phyloP scores from a whole-genome alignment of 1,139 yeast species.

The Sugiyamaella pinicola region DNA sequence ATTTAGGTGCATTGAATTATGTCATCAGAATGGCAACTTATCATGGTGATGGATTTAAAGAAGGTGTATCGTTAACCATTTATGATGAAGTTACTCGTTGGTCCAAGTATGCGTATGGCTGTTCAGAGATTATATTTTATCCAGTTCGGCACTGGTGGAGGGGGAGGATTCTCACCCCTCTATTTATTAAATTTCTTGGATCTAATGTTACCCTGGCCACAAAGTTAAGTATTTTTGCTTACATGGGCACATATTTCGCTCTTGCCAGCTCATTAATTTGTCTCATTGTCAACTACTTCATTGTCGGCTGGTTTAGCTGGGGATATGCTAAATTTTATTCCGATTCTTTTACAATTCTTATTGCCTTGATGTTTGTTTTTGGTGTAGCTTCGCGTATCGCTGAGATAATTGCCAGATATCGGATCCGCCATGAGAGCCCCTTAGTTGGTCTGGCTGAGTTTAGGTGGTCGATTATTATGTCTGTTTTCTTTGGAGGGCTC shows the following conservation, averaged over 20 bases:
- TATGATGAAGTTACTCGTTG: constrained; percentile 2
- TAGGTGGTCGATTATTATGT: not conserved
- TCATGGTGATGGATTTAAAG: not conserved
- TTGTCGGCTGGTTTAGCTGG: not conserved
- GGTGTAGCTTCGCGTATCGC: not conserved
- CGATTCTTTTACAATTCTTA: not conserved
- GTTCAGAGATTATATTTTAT: constrained; percentile 1
- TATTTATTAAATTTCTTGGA: not conserved
- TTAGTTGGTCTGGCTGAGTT: not conserved
- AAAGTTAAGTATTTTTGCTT: not conserved
- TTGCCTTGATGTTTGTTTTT: not conserved
- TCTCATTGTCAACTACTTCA: constrained; percentile 1
- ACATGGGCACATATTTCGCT: not conserved
- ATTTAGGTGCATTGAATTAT: not conserved
- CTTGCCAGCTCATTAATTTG: not conserved
- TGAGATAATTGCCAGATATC: not conserved
- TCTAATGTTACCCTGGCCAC: not conserved
- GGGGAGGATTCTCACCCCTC: not conserved
- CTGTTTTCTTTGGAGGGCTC: constrained; percentile 1
- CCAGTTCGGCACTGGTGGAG: not conserved
- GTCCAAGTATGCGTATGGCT: not conserved
- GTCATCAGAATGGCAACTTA: not conserved
- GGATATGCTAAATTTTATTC: not conserved
- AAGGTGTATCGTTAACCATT: not conserved
- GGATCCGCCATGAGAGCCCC: not conserved